Conservation (phyloP, 2,329 filamentous ascomycete species). For the Neopestalotiopsis sp. region DNA sequence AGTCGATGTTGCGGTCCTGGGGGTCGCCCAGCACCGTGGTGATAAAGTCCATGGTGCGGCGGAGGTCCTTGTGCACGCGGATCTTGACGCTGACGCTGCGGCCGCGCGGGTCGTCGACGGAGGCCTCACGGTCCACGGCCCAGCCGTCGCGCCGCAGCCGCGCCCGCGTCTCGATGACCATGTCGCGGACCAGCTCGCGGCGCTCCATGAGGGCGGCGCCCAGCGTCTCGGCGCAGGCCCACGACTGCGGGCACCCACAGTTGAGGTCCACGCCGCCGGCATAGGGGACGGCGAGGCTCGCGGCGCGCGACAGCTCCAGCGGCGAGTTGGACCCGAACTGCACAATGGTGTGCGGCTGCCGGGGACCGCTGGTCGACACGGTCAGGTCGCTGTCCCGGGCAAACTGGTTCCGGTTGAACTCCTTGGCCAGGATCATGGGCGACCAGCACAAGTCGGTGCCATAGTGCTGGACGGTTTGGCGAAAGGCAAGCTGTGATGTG, state of each 20-base stretch:
- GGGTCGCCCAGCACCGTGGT: slow-evolving; percentile 62
- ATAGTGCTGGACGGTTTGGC: slow-evolving; percentile 69
- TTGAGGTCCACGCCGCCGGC: slow-evolving; percentile 73
- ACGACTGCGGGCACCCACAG: slow-evolving; percentile 76
- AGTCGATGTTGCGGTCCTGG: slow-evolving; percentile 61
- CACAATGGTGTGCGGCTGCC: slow-evolving; percentile 65
- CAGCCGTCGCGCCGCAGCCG: slow-evolving; percentile 59
- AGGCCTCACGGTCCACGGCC: slow-evolving; percentile 50
- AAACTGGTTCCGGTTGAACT: slow-evolving; percentile 67
- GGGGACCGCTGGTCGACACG: slow-evolving; percentile 50
- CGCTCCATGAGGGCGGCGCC: slow-evolving; percentile 73
- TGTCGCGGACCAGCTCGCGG: slow-evolving; percentile 68
- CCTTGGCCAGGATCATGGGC: slow-evolving; percentile 74
- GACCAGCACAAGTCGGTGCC: slow-evolving; percentile 73
- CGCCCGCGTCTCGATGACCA: slow-evolving; percentile 63
- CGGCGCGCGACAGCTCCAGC: slow-evolving; percentile 66
- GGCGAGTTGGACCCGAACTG: slow-evolving; percentile 71
- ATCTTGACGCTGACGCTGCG: slow-evolving; percentile 75
- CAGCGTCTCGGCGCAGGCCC: slow-evolving; percentile 72
- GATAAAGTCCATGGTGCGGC: slow-evolving; percentile 67
- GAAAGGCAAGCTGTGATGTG: slow-evolving; percentile 63
- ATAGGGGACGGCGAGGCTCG: slow-evolving; percentile 65
- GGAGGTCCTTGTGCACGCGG: slow-evolving; percentile 68
- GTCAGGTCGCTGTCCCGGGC: slow-evolving; percentile 71
- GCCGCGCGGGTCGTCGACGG: slow-evolving; percentile 50